Conservation (phyloP, 2,329 filamentous ascomycete species). For the Zalaria sp. region DNA sequence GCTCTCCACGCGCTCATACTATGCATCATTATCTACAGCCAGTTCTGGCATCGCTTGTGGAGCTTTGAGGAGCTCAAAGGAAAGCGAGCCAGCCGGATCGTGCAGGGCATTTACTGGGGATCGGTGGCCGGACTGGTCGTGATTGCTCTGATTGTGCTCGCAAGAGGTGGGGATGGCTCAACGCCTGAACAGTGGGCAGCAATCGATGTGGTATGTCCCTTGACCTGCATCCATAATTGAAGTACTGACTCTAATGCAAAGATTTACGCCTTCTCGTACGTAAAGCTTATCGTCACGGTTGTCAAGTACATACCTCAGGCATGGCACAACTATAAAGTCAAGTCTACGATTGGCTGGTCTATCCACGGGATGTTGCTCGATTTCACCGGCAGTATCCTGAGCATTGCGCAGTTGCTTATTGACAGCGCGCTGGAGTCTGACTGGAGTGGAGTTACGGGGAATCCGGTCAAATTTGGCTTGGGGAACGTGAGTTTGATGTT, state of each 20-base stretch:
- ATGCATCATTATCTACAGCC: slow-evolving; percentile 58
- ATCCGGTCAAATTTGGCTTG: slow-evolving; percentile 78
- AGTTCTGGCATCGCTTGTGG: slow-evolving; percentile 63
- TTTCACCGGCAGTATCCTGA: slow-evolving; percentile 66
- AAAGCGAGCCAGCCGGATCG: slow-evolving; percentile 42
- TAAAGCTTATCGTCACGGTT: slow-evolving; percentile 78
- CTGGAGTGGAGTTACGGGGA: slow-evolving; percentile 83
- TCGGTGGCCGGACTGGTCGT: slow-evolving; percentile 44
- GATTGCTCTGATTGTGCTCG: slow-evolving; percentile 32
- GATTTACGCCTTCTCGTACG: slow-evolving; percentile 62
- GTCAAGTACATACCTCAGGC: slow-evolving; percentile 90
- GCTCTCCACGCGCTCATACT: slow-evolving; percentile 67
- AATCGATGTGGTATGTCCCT: slow-evolving; percentile 39
- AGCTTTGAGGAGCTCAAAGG: slow-evolving; percentile 47
- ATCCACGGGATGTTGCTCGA: slow-evolving; percentile 60
- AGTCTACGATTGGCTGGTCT: slow-evolving; percentile 71
- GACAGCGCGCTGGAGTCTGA: slow-evolving; percentile 75
- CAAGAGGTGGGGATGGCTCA: slow-evolving; percentile 25
- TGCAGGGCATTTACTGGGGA: slow-evolving; percentile 56
- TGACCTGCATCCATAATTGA: background rate
- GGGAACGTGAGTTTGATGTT: slow-evolving; percentile 78
- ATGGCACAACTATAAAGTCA: slow-evolving; percentile 67
- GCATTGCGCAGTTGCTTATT: slow-evolving; percentile 65
- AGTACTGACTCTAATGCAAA: slow-evolving; percentile 13
- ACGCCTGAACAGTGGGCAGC: slow-evolving; percentile 43